phyloP scores from a whole-genome alignment of 2,329 filamentous ascomycete species.

The Aspergillus vadensis region DNA sequence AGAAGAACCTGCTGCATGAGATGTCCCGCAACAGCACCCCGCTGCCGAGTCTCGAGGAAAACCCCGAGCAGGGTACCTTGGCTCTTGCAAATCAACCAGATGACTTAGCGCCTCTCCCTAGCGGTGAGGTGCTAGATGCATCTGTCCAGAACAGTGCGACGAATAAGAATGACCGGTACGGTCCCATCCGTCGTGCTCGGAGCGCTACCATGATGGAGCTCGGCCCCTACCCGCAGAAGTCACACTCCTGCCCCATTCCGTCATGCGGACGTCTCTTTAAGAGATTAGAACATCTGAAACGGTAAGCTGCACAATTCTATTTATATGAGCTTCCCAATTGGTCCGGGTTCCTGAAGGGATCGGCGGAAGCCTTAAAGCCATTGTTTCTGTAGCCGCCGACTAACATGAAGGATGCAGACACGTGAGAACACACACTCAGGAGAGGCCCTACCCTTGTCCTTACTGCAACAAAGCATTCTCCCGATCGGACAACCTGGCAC shows the following conservation, averaged over 20 bases:
- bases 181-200: constrained; percentile 82
- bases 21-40: constrained; percentile 92
- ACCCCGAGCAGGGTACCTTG: constrained; percentile 71
- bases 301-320: constrained; percentile 63
- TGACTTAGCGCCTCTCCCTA: constrained; percentile 65
- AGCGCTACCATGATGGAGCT: constrained; percentile 97
- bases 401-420: constrained; percentile 68
- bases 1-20: constrained; percentile 73
- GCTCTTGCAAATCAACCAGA: constrained; percentile 65
- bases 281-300: constrained; percentile 97
- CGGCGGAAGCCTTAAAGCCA: constrained; percentile 38
- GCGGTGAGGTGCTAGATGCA: constrained; percentile 62
- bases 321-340: constrained; percentile 23
- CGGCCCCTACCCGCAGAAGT: constrained; percentile 94
- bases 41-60: constrained; percentile 79
- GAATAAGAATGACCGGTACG: constrained; percentile 56
- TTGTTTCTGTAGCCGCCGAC: constrained; percentile 54
- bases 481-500: constrained; percentile 96
- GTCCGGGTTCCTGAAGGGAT: constrained; percentile 28
- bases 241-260: constrained; percentile 98
- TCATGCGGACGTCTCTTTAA: constrained; percentile 98
- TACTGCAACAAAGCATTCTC: constrained; percentile 99
- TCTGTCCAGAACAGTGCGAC: constrained; percentile 59
- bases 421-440: constrained; percentile 98
- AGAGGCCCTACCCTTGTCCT: constrained; percentile 96